These are phyloP conservation scores for Fusarium verrucosum DNA, from an alignment of 2,329 filamentous ascomycete genomes.

Conservation along the genomic window DNA sequence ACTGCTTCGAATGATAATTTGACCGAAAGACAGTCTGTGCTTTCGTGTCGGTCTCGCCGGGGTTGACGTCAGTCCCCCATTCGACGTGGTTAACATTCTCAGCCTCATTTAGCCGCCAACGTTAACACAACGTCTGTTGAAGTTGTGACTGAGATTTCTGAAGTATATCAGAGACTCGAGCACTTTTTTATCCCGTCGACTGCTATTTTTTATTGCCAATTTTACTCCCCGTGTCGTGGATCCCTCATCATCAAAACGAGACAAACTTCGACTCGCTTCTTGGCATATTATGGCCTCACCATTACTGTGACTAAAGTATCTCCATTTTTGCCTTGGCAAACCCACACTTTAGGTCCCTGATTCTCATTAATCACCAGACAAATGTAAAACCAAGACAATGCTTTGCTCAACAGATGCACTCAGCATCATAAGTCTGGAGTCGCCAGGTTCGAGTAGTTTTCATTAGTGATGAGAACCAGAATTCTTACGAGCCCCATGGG, in stretches of 20 bases:
- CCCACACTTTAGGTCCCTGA: slow-evolving; percentile 26
- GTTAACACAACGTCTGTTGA: slow-evolving; percentile 9
- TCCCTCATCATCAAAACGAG: not conserved
- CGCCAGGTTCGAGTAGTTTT: not conserved
- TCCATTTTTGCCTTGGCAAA: slow-evolving; percentile 24
- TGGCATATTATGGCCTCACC: slow-evolving; percentile 14
- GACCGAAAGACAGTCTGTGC: slow-evolving; percentile 22
- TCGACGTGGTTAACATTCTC: not conserved
- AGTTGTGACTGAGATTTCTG: not conserved
- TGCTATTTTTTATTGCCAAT: rapidly evolving
- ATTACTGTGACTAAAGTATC: slow-evolving; percentile 31
- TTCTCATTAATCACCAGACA: slow-evolving; percentile 24
- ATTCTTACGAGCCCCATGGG: slow-evolving; percentile 13
- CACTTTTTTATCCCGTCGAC: not conserved
- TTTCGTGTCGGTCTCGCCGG: slow-evolving; percentile 23
- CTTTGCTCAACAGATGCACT: not conserved
- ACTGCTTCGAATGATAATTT: slow-evolving; percentile 19
- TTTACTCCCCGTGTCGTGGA: not conserved
- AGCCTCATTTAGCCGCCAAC: slow-evolving; percentile 29
- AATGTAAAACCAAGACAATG: not conserved
- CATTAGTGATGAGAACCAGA: slow-evolving; percentile 23
- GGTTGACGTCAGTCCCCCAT: slow-evolving; percentile 23
- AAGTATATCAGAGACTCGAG: not conserved
- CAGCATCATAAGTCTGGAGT: not conserved
- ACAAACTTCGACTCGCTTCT: not conserved